Evolutionary conservation across 129 eudicot species (phyloP).

Genomic region (Helianthus tuberosus): DNA sequence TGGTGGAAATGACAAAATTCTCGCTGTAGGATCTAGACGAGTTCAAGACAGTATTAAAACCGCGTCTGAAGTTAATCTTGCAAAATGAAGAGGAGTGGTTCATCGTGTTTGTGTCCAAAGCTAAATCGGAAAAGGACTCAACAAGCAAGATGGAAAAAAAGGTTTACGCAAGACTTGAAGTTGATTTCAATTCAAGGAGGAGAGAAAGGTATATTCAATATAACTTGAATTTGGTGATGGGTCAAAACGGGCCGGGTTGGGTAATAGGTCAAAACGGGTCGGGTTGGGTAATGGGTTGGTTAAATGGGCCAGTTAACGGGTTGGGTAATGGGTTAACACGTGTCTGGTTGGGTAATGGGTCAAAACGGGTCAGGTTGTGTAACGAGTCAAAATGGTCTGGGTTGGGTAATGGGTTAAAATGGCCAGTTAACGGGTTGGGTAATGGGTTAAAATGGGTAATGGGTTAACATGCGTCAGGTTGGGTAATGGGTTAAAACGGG

Average conservation of each 20-base stretch:
- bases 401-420: too few species aligned
- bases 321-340: background rate
- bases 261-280: too few species aligned
- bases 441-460: background rate
- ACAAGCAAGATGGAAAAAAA: conserved; percentile 83
- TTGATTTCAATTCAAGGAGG: conserved; percentile 89
- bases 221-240: background rate
- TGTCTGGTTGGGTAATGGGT: background rate
- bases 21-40: conserved; percentile 87
- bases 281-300: too few species aligned
- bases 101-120: conserved; percentile 86
- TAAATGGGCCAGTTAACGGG: too few species aligned
- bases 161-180: conserved; percentile 89
- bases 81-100: conserved; percentile 99
- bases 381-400: too few species aligned
- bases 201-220: conserved; percentile 71
- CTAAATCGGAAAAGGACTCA: conserved; percentile 73
- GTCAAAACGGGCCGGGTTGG: conserved; percentile 1
- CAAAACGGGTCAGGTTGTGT: background rate
- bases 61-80: conserved; percentile 84
- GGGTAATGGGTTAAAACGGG: background rate
- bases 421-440: too few species aligned
- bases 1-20: conserved; percentile 6
- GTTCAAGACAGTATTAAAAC: conserved; percentile 87
- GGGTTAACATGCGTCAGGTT: too few species aligned